Evolutionary conservation across 2,329 filamentous ascomycete species (phyloP).

Genomic region (Colletotrichum godetiae): DNA sequence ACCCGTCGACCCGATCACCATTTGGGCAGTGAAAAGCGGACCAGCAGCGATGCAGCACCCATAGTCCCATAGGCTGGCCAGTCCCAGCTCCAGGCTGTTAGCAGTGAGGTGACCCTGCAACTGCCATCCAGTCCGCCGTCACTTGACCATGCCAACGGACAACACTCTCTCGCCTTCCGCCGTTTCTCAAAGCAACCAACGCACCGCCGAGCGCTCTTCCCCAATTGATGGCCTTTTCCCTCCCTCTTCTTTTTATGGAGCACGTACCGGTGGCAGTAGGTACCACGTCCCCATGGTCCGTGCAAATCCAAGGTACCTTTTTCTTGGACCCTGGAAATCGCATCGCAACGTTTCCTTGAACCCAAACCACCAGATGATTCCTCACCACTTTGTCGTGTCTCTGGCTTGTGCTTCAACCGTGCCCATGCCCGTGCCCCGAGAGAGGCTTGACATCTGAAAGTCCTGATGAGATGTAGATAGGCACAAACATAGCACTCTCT

Average conservation of each 20-base stretch:
- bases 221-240: background rate
- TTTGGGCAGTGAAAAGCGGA: background rate
- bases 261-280: background rate
- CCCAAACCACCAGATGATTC: background rate
- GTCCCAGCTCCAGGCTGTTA: background rate
- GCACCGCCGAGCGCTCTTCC: background rate
- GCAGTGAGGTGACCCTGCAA: background rate
- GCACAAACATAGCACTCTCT: background rate
- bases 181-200: background rate
- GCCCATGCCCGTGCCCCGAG: background rate
- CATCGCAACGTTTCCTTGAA: background rate
- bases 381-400: background rate
- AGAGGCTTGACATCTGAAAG: background rate
- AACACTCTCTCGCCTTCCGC: background rate
- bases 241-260: background rate
- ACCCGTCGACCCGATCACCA: slow-evolving; percentile 12
- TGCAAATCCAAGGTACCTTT: background rate
- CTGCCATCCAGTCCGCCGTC: background rate
- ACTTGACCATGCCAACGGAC: background rate
- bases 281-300: background rate
- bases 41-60: background rate
- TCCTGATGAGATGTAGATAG: background rate
- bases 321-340: background rate
- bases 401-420: background rate
- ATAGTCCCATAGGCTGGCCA: background rate